Percentiles rank a stretch among this genome's conserved stretches.
These are phyloP conservation scores for Ophiostoma sp. DNA, from an alignment of 2,329 filamentous ascomycete genomes.

Conservation along the genomic window DNA sequence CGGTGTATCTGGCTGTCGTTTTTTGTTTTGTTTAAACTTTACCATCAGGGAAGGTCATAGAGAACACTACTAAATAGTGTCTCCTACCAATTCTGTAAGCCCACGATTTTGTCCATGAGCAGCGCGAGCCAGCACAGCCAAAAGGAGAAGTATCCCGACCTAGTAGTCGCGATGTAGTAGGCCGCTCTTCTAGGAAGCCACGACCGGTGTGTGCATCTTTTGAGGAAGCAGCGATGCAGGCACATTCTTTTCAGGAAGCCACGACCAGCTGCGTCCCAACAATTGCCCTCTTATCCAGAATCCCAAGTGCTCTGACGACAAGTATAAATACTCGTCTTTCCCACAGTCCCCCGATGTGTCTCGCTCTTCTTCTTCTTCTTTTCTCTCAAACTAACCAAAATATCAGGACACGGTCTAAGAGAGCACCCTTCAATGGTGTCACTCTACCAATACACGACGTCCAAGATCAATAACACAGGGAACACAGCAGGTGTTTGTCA, in stretches of 20 bases:
- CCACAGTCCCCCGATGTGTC: not conserved
- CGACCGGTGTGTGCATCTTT: no score
- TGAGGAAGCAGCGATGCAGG: no score
- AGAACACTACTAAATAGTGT: no score
- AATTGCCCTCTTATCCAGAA: not conserved
- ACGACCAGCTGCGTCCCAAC: not conserved
- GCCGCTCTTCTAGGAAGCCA: not conserved
- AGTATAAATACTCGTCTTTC: not conserved
- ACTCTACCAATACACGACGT: not conserved
- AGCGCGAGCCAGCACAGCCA: not conserved
- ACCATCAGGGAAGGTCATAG: no score
- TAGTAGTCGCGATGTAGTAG: not conserved
- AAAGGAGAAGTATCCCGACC: not conserved
- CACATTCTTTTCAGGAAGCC: not conserved
- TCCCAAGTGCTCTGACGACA: not conserved
- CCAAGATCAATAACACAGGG: not conserved
- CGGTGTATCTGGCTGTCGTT: not conserved
- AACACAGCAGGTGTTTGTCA: no score
- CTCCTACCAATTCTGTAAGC: no score
- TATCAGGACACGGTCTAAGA: not conserved
- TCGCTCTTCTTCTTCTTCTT: slow-evolving; percentile 7
- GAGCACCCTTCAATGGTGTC: not conserved
- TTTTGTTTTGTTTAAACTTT: not conserved
- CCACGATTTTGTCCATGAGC: not conserved
- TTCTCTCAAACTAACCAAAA: not conserved